Conservation (phyloP, 2,329 filamentous ascomycete genomes). For the Lasiodiplodia citricola region DNA sequence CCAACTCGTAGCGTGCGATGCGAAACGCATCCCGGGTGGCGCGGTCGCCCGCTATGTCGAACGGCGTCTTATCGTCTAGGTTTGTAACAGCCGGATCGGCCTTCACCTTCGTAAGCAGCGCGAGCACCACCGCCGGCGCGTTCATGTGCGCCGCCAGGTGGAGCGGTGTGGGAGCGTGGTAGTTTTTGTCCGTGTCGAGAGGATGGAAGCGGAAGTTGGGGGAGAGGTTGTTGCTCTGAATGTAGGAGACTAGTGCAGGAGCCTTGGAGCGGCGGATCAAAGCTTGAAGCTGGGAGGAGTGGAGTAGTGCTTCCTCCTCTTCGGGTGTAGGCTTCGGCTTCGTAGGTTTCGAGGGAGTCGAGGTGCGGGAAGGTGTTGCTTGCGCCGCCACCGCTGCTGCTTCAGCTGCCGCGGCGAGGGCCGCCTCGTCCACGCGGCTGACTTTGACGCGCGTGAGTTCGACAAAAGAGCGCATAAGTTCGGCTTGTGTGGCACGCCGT, state of each 20-base stretch:
- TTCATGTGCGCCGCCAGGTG: constrained; percentile 87
- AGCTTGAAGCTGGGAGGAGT: constrained; percentile 87
- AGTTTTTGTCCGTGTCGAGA: constrained; percentile 61
- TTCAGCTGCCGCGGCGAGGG: constrained; percentile 57
- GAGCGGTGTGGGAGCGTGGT: constrained; percentile 82
- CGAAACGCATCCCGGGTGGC: constrained; percentile 90
- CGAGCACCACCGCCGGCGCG: constrained; percentile 74
- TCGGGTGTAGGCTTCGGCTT: constrained; percentile 74
- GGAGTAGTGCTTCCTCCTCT: constrained; percentile 79
- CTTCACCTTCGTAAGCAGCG: constrained; percentile 74
- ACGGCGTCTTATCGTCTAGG: constrained; percentile 80
- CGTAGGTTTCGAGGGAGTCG: constrained; percentile 51
- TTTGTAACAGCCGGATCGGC: constrained; percentile 76
- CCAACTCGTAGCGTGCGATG: constrained; percentile 80
- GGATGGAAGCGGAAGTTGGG: constrained; percentile 79
- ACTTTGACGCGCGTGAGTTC: constrained; percentile 92
- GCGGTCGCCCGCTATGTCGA: constrained; percentile 85
- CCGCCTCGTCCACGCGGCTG: constrained; percentile 73
- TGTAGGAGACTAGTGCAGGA: constrained; percentile 82
- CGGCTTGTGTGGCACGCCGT: constrained; percentile 85
- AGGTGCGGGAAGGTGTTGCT: constrained; percentile 35
- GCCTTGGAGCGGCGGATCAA: constrained; percentile 89
- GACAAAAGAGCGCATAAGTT: constrained; percentile 92
- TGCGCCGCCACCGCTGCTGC: constrained; percentile 47
- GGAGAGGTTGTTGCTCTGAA: constrained; percentile 74